Conservation (phyloP, 2,329 filamentous ascomycete species). For the Alternaria gansuensis region DNA sequence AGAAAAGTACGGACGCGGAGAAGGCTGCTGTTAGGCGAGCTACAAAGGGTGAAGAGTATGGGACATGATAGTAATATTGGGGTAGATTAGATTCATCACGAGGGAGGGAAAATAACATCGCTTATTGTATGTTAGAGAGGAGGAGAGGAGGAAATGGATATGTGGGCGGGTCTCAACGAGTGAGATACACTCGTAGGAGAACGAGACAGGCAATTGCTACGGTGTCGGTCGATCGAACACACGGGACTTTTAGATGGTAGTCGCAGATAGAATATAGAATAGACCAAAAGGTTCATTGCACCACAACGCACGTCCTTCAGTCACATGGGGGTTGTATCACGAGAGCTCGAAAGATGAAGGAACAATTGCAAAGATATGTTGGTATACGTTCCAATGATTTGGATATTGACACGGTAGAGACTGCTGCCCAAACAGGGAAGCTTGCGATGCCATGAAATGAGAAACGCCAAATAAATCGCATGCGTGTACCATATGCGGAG, state of each 20-base stretch:
- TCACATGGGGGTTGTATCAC: neutral
- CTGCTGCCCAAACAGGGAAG: neutral
- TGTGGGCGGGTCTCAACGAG: neutral
- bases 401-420: constrained; percentile 1
- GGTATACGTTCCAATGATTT: neutral
- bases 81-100: neutral
- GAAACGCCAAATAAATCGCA: constrained; percentile 9
- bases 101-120: constrained; percentile 7
- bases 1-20: constrained; percentile 3
- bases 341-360: neutral
- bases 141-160: neutral
- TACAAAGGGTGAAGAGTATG: neutral
- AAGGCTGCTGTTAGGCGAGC: neutral
- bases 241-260: neutral
- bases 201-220: neutral
- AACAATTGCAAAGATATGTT: neutral
- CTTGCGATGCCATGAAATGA: constrained; percentile 2
- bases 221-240: neutral
- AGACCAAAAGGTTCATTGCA: neutral
- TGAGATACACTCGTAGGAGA: neutral
- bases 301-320: too few relatives aligned
- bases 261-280: neutral
- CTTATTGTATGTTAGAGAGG: constrained; percentile 4
- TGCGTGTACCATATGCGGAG: constrained; percentile 15
- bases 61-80: constrained; percentile 21